Evolutionary conservation across 1,284 basidiomycete species (phyloP).

Genomic region (Fomitopsis palustris): DNA sequence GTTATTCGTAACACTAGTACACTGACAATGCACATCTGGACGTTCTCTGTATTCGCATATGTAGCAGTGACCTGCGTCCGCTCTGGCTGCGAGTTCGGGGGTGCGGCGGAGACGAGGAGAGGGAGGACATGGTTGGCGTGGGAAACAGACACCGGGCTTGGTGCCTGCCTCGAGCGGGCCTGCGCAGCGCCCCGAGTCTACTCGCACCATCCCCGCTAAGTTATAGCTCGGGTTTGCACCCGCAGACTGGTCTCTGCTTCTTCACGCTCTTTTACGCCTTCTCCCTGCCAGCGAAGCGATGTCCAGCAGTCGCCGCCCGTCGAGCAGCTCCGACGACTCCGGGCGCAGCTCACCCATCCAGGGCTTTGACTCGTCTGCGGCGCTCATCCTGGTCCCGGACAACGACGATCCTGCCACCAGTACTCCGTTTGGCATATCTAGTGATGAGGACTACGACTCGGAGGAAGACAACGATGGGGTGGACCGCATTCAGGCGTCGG

Average conservation of each 20-base stretch:
- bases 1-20: slow-evolving; percentile 1
- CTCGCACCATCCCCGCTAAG: background rate
- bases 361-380: slow-evolving; percentile 37
- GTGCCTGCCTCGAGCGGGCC: slow-evolving; percentile 1
- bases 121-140: background rate
- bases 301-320: slow-evolving; percentile 19
- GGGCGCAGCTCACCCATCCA: slow-evolving; percentile 24
- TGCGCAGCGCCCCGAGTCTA: background rate
- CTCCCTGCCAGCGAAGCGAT: background rate
- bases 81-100: background rate
- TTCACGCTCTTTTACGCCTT: background rate
- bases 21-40: slow-evolving; percentile 1
- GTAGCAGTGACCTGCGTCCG: background rate
- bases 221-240: slow-evolving; percentile 3
- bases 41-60: background rate
- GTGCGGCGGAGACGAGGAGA: background rate
- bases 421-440: slow-evolving; percentile 44
- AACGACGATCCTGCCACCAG: slow-evolving; percentile 36
- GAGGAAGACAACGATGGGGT: slow-evolving; percentile 44
- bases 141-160: background rate
- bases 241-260: slow-evolving; percentile 6
- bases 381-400: slow-evolving; percentile 58
- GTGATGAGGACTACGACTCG: slow-evolving; percentile 46
- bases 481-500: slow-evolving; percentile 37
- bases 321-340: slow-evolving; percentile 21